Conservation (phyloP, 129 eudicot genomes). For the sunflower (Helianthus annuus) region DNA sequence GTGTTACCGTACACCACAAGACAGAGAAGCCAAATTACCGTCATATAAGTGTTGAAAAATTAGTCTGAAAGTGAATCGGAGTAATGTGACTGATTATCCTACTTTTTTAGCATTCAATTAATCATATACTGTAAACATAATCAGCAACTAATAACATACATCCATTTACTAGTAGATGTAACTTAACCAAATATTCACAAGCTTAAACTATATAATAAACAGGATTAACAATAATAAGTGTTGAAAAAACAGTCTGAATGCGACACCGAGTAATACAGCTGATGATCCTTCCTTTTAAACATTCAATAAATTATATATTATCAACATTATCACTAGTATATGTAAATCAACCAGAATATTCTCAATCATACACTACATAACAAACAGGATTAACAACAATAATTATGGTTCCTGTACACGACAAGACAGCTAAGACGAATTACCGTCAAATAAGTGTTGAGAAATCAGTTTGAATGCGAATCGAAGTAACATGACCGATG, state of each 20-base stretch:
- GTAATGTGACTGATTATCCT: neutral
- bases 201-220: constrained; percentile 12
- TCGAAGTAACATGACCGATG: neutral
- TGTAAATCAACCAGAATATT: neutral
- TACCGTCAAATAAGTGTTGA: neutral
- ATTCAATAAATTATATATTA: neutral
- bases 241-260: neutral
- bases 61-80: neutral
- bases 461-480: neutral
- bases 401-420: constrained; percentile 26
- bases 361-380: too few species aligned
- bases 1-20: too few species aligned
- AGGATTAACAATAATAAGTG: neutral
- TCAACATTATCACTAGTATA: constrained; percentile 8
- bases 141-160: constrained; percentile 2
- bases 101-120: neutral
- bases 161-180: constrained; percentile 10
- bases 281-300: neutral
- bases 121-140: neutral
- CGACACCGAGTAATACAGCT: neutral
- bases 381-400: too few species aligned
- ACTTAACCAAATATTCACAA: constrained; percentile 1
- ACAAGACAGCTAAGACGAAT: constrained; percentile 2
- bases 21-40: constrained; percentile 9
- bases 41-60: too few species aligned